Conservation (phyloP, 306 rosid genomes). For the Cucumis hystrix region DNA sequence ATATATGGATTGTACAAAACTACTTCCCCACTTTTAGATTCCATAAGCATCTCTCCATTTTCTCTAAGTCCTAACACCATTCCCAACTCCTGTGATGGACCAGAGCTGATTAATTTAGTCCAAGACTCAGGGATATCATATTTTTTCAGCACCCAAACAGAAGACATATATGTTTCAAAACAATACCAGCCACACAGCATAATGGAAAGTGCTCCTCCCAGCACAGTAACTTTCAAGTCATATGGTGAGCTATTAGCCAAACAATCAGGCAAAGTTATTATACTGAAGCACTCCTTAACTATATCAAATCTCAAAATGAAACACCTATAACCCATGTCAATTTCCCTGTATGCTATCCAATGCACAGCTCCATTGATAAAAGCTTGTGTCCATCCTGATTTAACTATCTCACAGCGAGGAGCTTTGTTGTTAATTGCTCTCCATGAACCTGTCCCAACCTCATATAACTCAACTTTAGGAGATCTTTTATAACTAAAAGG, state of each 20-base stretch:
- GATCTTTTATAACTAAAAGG: background rate
- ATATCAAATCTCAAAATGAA: slow-evolving; percentile 5
- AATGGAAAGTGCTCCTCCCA: slow-evolving; percentile 9
- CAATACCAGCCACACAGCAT: slow-evolving; percentile 1
- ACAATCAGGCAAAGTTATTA: background rate
- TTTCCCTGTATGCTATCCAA: slow-evolving; percentile 8
- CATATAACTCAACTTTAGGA: slow-evolving; percentile 5
- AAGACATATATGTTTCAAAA: slow-evolving; percentile 4
- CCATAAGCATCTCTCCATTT: slow-evolving; percentile 7
- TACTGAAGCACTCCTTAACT: background rate
- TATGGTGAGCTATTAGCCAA: slow-evolving; percentile 6
- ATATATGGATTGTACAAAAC: slow-evolving; percentile 1
- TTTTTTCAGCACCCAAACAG: slow-evolving; percentile 7
- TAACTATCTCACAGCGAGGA: slow-evolving; percentile 6
- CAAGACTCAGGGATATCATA: background rate
- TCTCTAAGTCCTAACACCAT: slow-evolving; percentile 3
- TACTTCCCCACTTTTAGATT: slow-evolving; percentile 9
- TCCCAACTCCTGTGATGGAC: slow-evolving; percentile 9
- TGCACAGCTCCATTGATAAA: slow-evolving; percentile 5
- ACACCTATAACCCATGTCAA: background rate
- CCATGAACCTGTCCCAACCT: slow-evolving; percentile 4
- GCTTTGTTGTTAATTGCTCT: slow-evolving; percentile 1
- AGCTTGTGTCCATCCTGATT: slow-evolving; percentile 7
- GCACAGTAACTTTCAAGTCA: slow-evolving; percentile 1
- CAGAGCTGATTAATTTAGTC: background rate